Conservation (phyloP, 345 rosid genomes). For the Litchi chinensis region DNA sequence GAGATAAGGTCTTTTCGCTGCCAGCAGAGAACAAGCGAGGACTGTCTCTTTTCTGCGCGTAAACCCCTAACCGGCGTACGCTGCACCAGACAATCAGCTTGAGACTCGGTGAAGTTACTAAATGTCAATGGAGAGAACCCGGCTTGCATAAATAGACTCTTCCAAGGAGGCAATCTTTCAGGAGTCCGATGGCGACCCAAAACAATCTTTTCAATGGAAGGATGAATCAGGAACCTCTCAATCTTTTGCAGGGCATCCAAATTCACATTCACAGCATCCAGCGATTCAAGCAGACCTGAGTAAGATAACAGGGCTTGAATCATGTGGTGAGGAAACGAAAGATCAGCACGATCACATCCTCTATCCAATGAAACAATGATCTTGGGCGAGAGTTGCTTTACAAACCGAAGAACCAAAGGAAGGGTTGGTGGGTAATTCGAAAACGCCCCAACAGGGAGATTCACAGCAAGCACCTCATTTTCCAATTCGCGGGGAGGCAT, state of each 20-base stretch:
- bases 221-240: slow-evolving; percentile 75
- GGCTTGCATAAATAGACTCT: slow-evolving; percentile 61
- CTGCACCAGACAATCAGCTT: slow-evolving; percentile 81
- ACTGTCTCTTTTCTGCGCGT: slow-evolving; percentile 77
- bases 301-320: slow-evolving; percentile 70
- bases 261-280: slow-evolving; percentile 78
- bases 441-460: slow-evolving; percentile 64
- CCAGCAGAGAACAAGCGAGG: slow-evolving; percentile 83
- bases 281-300: slow-evolving; percentile 68
- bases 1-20: slow-evolving; percentile 80
- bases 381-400: slow-evolving; percentile 79
- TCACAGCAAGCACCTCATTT: slow-evolving; percentile 69
- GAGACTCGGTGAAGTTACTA: slow-evolving; percentile 81
- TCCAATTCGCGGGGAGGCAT: slow-evolving; percentile 30
- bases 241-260: slow-evolving; percentile 76
- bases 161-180: slow-evolving; percentile 70
- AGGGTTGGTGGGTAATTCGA: slow-evolving; percentile 55
- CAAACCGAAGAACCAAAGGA: slow-evolving; percentile 61
- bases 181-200: slow-evolving; percentile 60
- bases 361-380: slow-evolving; percentile 78
- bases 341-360: slow-evolving; percentile 80
- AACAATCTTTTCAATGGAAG: slow-evolving; percentile 65
- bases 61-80: slow-evolving; percentile 73
- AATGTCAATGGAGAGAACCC: slow-evolving; percentile 70
- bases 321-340: slow-evolving; percentile 73